Conservation (phyloP, 306 rosid genomes). For the Crotalaria pallida region DNA sequence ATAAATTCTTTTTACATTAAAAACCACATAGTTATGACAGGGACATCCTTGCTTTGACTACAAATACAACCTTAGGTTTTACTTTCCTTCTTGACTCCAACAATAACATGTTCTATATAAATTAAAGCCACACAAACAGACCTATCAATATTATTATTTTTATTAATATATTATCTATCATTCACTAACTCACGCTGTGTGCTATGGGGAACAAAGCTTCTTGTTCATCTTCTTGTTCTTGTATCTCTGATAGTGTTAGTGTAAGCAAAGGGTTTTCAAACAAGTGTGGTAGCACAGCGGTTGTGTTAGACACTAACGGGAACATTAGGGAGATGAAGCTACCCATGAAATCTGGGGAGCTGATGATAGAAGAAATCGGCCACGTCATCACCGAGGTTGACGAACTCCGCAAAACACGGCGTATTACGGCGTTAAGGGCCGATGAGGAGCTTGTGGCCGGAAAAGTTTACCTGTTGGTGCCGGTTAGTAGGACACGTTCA, state of each 20-base stretch:
- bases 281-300: conserved; percentile 16
- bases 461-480: conserved; percentile 41
- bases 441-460: conserved; percentile 51
- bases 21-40: no score
- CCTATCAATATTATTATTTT: background rate
- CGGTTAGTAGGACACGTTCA: conserved; percentile 30
- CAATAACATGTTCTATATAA: no score
- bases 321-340: conserved; percentile 29
- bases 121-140: background rate
- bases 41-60: no score
- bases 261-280: background rate
- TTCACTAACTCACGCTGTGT: background rate
- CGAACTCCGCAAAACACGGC: conserved; percentile 30
- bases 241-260: background rate
- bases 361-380: conserved; percentile 68
- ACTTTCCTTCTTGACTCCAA: no score
- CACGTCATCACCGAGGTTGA: conserved; percentile 43
- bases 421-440: conserved; percentile 42
- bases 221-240: background rate
- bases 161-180: background rate
- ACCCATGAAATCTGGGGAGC: conserved; percentile 48
- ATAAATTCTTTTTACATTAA: no score
- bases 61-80: no score
- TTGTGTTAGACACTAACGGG: conserved; percentile 38
- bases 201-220: conserved; percentile 26